A percentile compares a stretch with the other conserved stretches of the same genome.
These are phyloP conservation scores for Leccinum pseudoinsigne DNA, from an alignment of 1,284 basidiomycete genomes.

Conservation along the genomic window DNA sequence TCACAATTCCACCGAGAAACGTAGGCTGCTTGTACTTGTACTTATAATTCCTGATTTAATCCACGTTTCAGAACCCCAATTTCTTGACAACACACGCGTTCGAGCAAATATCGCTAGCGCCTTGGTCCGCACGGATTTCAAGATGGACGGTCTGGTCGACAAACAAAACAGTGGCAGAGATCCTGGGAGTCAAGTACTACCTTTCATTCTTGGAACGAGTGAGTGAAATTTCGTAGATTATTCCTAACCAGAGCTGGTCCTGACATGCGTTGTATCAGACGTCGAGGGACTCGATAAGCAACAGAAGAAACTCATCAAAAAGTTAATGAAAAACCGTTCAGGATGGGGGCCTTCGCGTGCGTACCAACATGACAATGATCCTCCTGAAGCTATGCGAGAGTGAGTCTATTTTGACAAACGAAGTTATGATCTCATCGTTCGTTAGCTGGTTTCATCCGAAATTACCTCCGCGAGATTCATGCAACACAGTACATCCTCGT, in stretches of 20 bases:
- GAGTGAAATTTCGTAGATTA: background rate
- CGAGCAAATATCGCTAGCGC: background rate
- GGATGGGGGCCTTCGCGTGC: constrained; percentile 10
- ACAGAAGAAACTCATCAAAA: constrained; percentile 12
- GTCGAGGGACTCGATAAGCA: background rate
- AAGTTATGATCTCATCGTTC: constrained; percentile 3
- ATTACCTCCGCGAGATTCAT: constrained; percentile 1
- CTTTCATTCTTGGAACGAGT: background rate
- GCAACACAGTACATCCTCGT: too few relatives aligned
- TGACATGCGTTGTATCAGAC: constrained; percentile 8
- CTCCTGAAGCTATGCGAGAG: constrained; percentile 17
- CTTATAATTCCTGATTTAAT: background rate
- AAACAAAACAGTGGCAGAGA: background rate
- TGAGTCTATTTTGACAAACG: background rate
- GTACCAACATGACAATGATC: constrained; percentile 23
- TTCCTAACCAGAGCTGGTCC: background rate
- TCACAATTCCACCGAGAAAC: background rate
- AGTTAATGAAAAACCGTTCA: constrained; percentile 8
- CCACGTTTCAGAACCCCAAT: background rate
- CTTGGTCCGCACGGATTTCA: background rate
- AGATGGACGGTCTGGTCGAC: background rate
- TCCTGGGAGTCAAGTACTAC: background rate
- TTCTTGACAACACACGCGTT: background rate
- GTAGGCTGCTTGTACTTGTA: background rate
- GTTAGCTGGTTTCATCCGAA: constrained; percentile 10